Evolutionary conservation across 148 eudicot genomes (phyloP), one percentile per base, ranked within the genome.

Genomic region (Suaeda aralocaspica): DNA sequence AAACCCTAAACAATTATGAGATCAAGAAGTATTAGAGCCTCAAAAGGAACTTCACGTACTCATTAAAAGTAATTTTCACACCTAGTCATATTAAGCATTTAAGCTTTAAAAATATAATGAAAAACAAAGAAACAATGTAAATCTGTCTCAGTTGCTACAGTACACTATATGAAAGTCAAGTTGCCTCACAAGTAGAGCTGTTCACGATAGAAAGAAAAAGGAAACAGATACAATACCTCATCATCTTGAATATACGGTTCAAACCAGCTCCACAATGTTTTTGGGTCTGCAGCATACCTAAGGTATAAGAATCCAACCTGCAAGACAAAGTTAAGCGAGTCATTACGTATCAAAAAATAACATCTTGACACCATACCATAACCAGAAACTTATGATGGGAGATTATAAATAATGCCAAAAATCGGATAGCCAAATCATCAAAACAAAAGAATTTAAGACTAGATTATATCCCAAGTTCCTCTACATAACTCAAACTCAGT

Each of bases 271-370:
- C 98, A 93, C 74, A 93, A 78, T 11, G 90, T 83, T 76, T 90
- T 93, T 39, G 96, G 87, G 76, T 93, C 98, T 45, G 84, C 98
- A 64, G 90, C 89, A 84, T 90, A 90, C 75, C 98, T 84, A 68
- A 93, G 83, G 80, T 90, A 93, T 6, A 93, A 88, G 77, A 93
- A 93, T 56, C 98, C 98, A 78, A 93, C 46, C 98, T 93, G 89
- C 77, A 83, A 81, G 55, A 77, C 16, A 73, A 52, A 69, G 21
- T 31, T 15, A 16, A 26, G 14, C 14, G 68, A 60, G 31, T 18
- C 65, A 46, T 34, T 24, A 34, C 9, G 50, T 28, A 50, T 0
- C 34, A 46, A 16, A 30, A 42, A 39, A 18, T 52, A 31, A 39
- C 22, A 45, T 34, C 63, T 18, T 46, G n/a, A 25, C 29, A 31